Evolutionary conservation across 208 protist species (phyloP), one percentile per base, ranked within the genome.

Genomic region (Hexamita inflata): DNA sequence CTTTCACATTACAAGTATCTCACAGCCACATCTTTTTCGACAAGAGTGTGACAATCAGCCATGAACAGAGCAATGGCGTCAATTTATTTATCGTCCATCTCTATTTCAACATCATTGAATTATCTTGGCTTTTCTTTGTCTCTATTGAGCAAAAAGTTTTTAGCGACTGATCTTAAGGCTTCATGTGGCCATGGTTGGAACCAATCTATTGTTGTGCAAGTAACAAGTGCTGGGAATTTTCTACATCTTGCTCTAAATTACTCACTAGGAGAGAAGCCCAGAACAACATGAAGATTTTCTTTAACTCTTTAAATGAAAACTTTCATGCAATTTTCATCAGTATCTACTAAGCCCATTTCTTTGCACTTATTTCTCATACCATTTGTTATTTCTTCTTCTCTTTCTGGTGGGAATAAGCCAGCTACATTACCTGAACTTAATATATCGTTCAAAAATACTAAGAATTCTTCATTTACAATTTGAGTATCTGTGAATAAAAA

Each of bases 191-290:
- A 98, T 75, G 85, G 85, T 74, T 96, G 89, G 88, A 97, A 98
- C 93, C 93, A 98, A 87, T 98, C 93, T 82, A 97, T 97, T 45
- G 92, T 88, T 30, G 92, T 96, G 38, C 90, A 94, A 83, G 92
- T 95, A 39, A 93, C 89, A 19, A 98, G 80, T n/a, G 93, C 92
- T 41, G 94, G 94, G 89, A 97, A 98, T 85, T 96, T 90, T 58
- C 93, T 86, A 78, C 89, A 93, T 86, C 94, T 93, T 58, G 86
- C 73, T 35, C 93, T 88, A 79, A 98, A 95, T 80, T 92, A 89
- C 78, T 96, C 93, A 77, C 94, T 92, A 4, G 94, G 94, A 32
- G 92, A 96, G 86, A 97, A 95, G 83, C 92, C 95, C 26, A 96
- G 84, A 61, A 96, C 88, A 60, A 96, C 88, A 86, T 95, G 93